Base-by-base conservation (phyloP, 306 rosid genomes). In the Cucurbita ficifolia region DNA sequence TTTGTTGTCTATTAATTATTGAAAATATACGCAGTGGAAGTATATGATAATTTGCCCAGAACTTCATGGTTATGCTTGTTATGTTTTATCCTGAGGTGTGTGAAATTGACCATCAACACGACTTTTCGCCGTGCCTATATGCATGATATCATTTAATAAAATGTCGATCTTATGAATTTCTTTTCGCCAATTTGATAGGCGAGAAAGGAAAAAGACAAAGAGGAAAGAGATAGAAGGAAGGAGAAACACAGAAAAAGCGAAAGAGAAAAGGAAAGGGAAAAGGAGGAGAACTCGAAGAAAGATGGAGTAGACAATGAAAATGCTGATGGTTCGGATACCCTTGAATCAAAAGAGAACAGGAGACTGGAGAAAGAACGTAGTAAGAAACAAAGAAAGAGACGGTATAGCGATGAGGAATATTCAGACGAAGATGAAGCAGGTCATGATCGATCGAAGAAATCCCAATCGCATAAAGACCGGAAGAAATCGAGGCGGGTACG, bases 181-280 rank as follows among this genome's bases (percentile, higher is more conserved):
- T 82, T 35, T 53, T 45, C 36, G 72, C 58, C 56, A 73, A 74
- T 65, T 81, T 81, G 84, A 75, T 83, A 90, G 96, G 87, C 81
- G 19, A 88, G 87, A 80, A 88, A 83, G 85, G 96, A 88, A 59
- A 92, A 86, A 63, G 98, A 92, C 61, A 88, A 88, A 76, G 96
- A 90, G 77, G 96, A 92, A 40, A 85, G 86, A 73, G 96, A 90
- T 39, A 84, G 80, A 76, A 87, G 86, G 78, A 90, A 86, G 82
- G 57, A 33, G 33, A 92, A 87, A 83, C 95, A 88, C 21, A 88
- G 87, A 82, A 86, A 87, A 38, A 86, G 81, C 51, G 94, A 85
- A 64, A 82, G 84, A 76, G 93, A 85, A 77, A 90, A 82, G 76
- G 91, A 85, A 64, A 82, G 84, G 75, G 93, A 85, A 75, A 90